Evolutionary conservation across 768 basidiomycete species (phyloP).

Genomic region (Panaeolus papilionaceus): DNA sequence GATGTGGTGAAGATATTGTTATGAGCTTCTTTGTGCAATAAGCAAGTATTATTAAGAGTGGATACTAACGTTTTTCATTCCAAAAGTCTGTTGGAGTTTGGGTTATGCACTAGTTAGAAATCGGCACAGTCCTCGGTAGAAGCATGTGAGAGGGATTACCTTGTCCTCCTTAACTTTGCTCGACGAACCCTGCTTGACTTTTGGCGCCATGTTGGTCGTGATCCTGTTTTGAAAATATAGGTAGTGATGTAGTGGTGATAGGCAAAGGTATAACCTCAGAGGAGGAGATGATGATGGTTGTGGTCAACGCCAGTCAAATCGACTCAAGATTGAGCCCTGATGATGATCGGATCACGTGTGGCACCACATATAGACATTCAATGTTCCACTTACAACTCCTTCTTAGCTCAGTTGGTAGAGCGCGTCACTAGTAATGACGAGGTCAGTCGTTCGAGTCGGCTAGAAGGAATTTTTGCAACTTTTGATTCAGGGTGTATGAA

Average conservation of each 20-base stretch:
- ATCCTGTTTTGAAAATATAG: neutral
- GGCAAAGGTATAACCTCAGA: slow-evolving; percentile 1
- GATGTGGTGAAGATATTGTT: neutral
- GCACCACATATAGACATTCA: neutral
- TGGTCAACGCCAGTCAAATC: slow-evolving; percentile 1
- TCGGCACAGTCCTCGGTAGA: slow-evolving; percentile 30
- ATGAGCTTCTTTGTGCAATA: neutral
- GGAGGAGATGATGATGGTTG: slow-evolving; percentile 12
- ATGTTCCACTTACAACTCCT: slow-evolving; percentile 29
- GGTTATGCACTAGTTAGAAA: slow-evolving; percentile 26
- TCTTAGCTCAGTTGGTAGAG: slow-evolving; percentile 60
- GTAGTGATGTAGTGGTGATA: neutral
- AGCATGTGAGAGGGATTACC: slow-evolving; percentile 45
- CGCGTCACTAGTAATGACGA: slow-evolving; percentile 54
- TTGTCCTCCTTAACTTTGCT: slow-evolving; percentile 85
- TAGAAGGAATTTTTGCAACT: slow-evolving; percentile 32
- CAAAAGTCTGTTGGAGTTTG: slow-evolving; percentile 70
- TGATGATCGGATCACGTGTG: slow-evolving; percentile 7
- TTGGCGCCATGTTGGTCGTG: slow-evolving; percentile 71
- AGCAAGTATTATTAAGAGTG: neutral
- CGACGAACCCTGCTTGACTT: slow-evolving; percentile 70
- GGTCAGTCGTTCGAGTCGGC: slow-evolving; percentile 43
- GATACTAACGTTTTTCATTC: slow-evolving; percentile 80
- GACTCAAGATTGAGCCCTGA: slow-evolving; percentile 14
- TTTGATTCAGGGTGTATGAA: neutral